Evolutionary conservation across 2,329 filamentous ascomycete species (phyloP), one percentile per base, ranked within the genome.

Genomic region (Pezicula radicicola): DNA sequence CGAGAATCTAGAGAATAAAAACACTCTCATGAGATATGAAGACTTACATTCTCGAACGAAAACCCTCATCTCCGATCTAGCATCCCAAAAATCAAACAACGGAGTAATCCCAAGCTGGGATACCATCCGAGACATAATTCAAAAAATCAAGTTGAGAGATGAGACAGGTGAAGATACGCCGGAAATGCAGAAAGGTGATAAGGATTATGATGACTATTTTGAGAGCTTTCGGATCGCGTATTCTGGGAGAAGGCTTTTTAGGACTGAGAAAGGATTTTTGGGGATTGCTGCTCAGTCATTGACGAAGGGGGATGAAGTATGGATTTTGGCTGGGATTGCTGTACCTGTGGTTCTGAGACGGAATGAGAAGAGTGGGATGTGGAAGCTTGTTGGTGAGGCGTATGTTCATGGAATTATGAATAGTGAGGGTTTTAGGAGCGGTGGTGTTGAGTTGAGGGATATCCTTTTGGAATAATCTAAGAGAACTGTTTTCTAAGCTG

Each of bases 171-270:
- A 42, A 25, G 13, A 18, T 12, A 42, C 39, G 9, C 18, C 10
- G 6, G 18, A 12, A 15, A 33, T 33, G 30, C 30, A 33, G 30
- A 33, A 33, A 13, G 30, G 30, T 3, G 39, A 25, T 18, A 42
- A 25, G 8, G 43, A 45, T 46, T 55, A 50, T 8, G 19, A 30
- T 13, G 45, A 55, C 33, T 41, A 48, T 5, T 37, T 48, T 33
- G 52, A 50, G 16, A 44, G 46, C 13, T 56, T 53, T 13, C 28
- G 52, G 6, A 16, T 41, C 3, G 49, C 50, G 1, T 56, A 55
- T 53, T 36, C 35, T 4, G 52, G 55, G 6, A 52, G 55, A 36
- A 52, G 45, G 21, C 36, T 56, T 9, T 42, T 42, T 16, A 42
- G 16, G 16, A 51, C 49, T 4, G 33, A 46, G 16, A 39, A 46